phyloP scores from a whole-genome alignment of 2,329 filamentous ascomycete species.

The Thelonectria olida region DNA sequence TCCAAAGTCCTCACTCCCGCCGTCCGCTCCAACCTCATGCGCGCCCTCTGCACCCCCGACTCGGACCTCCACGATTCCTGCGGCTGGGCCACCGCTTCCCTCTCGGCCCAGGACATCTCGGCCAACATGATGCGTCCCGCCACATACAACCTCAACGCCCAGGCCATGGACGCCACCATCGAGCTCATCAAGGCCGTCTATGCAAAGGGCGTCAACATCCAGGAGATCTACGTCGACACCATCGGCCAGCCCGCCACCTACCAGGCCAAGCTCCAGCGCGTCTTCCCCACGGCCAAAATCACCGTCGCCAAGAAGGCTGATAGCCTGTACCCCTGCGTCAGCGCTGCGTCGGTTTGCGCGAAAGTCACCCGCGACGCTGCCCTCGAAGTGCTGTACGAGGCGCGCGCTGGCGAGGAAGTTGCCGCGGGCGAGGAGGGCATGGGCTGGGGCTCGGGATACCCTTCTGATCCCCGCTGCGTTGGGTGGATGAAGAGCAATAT shows the following conservation, averaged over 20 bases:
- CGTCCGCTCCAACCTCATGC: conserved; percentile 78
- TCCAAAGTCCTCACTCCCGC: conserved; percentile 87
- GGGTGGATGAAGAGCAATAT: conserved; percentile 86
- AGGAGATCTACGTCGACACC: conserved; percentile 94
- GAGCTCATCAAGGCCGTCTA: conserved; percentile 82
- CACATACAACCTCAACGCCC: conserved; percentile 91
- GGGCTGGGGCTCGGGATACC: conserved; percentile 92
- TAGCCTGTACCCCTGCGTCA: conserved; percentile 90
- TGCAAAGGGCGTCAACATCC: conserved; percentile 80
- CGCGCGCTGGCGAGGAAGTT: conserved; percentile 43
- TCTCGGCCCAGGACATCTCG: conserved; percentile 86
- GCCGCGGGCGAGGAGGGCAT: conserved; percentile 49
- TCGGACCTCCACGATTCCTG: conserved; percentile 62
- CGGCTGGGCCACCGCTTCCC: conserved; percentile 84
- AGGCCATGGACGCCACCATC: conserved; percentile 93
- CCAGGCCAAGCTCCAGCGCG: conserved; percentile 82
- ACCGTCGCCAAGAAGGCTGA: conserved; percentile 93
- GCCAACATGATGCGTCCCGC: conserved; percentile 77
- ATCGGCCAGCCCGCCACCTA: conserved; percentile 85
- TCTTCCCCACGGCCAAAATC: conserved; percentile 81
- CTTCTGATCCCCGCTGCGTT: conserved; percentile 83
- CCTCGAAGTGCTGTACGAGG: conserved; percentile 79
- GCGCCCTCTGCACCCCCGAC: conserved; percentile 72
- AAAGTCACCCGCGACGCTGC: conserved; percentile 96
- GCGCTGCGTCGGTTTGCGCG: conserved; percentile 91